These are phyloP conservation scores for Neohortaea acidophila DNA, from an alignment of 495 filamentous ascomycete genomes.

Conservation along the genomic window DNA sequence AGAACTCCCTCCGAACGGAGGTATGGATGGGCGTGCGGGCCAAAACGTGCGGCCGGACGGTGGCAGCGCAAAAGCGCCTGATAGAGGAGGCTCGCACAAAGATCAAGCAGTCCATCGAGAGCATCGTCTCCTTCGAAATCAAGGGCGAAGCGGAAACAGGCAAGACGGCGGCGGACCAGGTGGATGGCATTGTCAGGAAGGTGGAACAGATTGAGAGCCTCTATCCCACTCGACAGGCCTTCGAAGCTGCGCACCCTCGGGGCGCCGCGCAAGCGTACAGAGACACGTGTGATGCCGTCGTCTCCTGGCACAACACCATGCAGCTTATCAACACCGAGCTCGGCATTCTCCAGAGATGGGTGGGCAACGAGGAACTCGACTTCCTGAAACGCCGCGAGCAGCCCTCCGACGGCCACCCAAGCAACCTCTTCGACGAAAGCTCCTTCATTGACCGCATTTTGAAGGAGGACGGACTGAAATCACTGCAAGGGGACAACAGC, in stretches of 20 bases:
- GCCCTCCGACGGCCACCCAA: conserved; percentile 35
- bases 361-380: conserved; percentile 88
- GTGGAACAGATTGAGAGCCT: conserved; percentile 75
- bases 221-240: conserved; percentile 61
- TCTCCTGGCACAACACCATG: conserved; percentile 97
- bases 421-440: conserved; percentile 64
- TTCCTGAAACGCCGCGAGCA: conserved; percentile 48
- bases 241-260: conserved; percentile 55
- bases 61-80: conserved; percentile 50
- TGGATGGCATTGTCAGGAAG: conserved; percentile 72
- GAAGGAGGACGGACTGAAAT: conserved; percentile 90
- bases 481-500: conserved; percentile 68
- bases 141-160: conserved; percentile 85
- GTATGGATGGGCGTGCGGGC: conserved; percentile 83
- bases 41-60: conserved; percentile 62
- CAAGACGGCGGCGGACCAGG: conserved; percentile 70
- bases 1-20: conserved; percentile 58
- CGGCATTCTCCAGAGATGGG: conserved; percentile 80
- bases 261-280: conserved; percentile 58
- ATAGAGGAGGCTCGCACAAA: conserved; percentile 23
- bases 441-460: conserved; percentile 95
- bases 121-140: conserved; percentile 82
- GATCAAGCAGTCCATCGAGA: conserved; percentile 59
- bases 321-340: conserved; percentile 91
- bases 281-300: conserved; percentile 70